phyloP scores from a whole-genome alignment of 225 moss, liverwort and hornwort genomes.

The Takakia lepidozioides region DNA sequence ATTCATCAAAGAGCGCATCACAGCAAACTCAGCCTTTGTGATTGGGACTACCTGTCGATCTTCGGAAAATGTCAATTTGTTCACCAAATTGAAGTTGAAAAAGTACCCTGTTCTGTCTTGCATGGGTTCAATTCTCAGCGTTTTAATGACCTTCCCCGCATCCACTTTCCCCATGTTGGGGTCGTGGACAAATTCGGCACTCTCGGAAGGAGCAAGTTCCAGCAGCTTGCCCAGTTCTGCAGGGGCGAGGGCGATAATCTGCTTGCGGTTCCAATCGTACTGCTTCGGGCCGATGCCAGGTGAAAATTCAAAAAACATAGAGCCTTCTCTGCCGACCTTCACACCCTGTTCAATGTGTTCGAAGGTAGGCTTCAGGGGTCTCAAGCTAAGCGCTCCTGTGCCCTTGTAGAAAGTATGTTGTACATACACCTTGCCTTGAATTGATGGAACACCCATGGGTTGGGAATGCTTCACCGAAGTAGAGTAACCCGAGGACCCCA shows the following conservation, averaged over 20 bases:
- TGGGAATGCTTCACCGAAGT: too few species aligned
- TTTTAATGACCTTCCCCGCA: constrained; percentile 1
- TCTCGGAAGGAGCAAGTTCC: background rate
- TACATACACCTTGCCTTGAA: constrained; percentile 6
- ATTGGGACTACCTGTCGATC: constrained; percentile 5
- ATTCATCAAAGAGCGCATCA: constrained; percentile 4
- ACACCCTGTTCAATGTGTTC: constrained; percentile 3
- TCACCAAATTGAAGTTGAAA: constrained; percentile 5
- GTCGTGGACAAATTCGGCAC: constrained; percentile 5
- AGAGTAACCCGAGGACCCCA: too few species aligned
- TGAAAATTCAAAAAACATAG: constrained; percentile 5
- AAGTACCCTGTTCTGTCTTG: constrained; percentile 1
- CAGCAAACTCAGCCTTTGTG: constrained; percentile 5
- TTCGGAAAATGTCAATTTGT: background rate
- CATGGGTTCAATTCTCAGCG: constrained; percentile 1
- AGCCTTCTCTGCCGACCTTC: constrained; percentile 1
- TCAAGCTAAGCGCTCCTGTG: constrained; percentile 2
- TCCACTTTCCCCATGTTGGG: constrained; percentile 5
- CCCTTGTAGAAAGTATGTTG: constrained; percentile 6
- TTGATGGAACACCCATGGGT: too few species aligned
- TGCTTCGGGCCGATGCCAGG: background rate
- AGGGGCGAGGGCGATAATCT: constrained; percentile 2
- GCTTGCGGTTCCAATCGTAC: constrained; percentile 5
- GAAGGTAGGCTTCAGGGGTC: constrained; percentile 4
- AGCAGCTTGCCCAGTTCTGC: constrained; percentile 2